A percentile compares a stretch with the other conserved stretches of the same genome.
phyloP scores from a whole-genome alignment of 2,329 filamentous ascomycete species.

The Epichloe sibirici region DNA sequence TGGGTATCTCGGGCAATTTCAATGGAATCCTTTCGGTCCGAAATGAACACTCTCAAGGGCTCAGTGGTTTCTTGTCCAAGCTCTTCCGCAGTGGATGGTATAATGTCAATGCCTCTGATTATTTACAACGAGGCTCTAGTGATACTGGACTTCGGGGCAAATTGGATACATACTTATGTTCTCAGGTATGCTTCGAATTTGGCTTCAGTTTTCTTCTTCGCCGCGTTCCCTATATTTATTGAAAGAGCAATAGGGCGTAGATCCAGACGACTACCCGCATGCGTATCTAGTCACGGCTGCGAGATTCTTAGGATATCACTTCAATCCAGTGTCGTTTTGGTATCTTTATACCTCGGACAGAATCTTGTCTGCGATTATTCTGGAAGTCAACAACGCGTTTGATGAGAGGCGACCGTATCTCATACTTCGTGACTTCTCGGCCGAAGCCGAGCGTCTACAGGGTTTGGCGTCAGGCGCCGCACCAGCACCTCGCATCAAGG shows the following conservation, averaged over 20 bases:
- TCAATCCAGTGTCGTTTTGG: slow-evolving; percentile 71
- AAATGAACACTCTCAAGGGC: not conserved
- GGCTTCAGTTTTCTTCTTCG: slow-evolving; percentile 6
- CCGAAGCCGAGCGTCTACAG: slow-evolving; percentile 10
- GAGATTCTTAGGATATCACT: slow-evolving; percentile 55
- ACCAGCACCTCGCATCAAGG: slow-evolving; percentile 25
- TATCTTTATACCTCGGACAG: slow-evolving; percentile 54
- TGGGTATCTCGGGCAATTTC: slow-evolving; percentile 46
- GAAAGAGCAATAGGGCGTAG: slow-evolving; percentile 34
- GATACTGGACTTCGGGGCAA: slow-evolving; percentile 49
- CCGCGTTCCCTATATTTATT: not conserved
- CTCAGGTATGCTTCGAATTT: slow-evolving; percentile 33
- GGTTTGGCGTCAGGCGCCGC: not conserved
- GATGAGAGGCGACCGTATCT: slow-evolving; percentile 45
- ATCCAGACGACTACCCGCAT: slow-evolving; percentile 48
- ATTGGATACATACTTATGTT: slow-evolving; percentile 44
- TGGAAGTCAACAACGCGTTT: slow-evolving; percentile 70
- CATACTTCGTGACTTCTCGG: slow-evolving; percentile 15
- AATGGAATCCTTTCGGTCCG: slow-evolving; percentile 43
- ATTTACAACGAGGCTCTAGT: slow-evolving; percentile 42
- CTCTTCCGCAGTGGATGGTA: slow-evolving; percentile 34
- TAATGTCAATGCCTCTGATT: slow-evolving; percentile 45
- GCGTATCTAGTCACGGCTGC: slow-evolving; percentile 63
- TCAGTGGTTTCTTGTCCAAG: slow-evolving; percentile 1
- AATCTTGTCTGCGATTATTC: slow-evolving; percentile 49